Base-by-base conservation (phyloP, 768 basidiomycete genomes). In the Lentinula raphanica region DNA sequence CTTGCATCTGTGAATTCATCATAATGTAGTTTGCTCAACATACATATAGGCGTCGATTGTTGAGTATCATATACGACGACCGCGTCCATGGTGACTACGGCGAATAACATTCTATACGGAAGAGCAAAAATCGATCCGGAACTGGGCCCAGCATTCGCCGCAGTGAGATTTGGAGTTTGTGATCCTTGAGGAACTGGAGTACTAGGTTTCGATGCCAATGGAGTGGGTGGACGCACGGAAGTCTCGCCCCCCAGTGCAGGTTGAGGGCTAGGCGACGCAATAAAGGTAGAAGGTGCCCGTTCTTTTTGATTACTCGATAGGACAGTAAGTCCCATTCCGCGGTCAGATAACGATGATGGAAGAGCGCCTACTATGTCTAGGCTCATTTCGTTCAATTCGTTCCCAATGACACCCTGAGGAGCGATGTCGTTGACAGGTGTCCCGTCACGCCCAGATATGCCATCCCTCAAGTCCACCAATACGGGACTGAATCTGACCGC, bases 1-100 rank as follows among this genome's bases (percentile, higher is more conserved):
- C 88, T 85, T 72, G 97, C 79, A 73, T 99, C 97, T 6, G 97
- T 98, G 68, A 98, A 98, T 66, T 96, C 93, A 61, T 96, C 94
- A 69, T 97, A 98, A 72, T 99, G 97, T 61, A 98, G 74, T 66
- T 95, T 96, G 28, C 90, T 92, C 62, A 99, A 81, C 65, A 98
- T 75, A 66, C 93, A 94, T 53, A 98, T 81, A 0, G 97, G 97
- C 2, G 88, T 84, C 1, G 92, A 82, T 74, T 98, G 96, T 73
- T 98, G 97, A 3, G 95, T 98, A 69, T 99, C 97, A 68, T 99
- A 94, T 54, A 99, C 87, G 27, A 90, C 82, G 45, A 99, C 85
- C 0, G 92, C 87, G 71, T 99, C 97, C 86, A 94, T 97, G 21
- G 96, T 97, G 49, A 94, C 89, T 15, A 98, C 93, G 1, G 97